Evolutionary conservation across 2,329 filamentous ascomycete genomes (phyloP).

Genomic region (Fusarium sp.): DNA sequence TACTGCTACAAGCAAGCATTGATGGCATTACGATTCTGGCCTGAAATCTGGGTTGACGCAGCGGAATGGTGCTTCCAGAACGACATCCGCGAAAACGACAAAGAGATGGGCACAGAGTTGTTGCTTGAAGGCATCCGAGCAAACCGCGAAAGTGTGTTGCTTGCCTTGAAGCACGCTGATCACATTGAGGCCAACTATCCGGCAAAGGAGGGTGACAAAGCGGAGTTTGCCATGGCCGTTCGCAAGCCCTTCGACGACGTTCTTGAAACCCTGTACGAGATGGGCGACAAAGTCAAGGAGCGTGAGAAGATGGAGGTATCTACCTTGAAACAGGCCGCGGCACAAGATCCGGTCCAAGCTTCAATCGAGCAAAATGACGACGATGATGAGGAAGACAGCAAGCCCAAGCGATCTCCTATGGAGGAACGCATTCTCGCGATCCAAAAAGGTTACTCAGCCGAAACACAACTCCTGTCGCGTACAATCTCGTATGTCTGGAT

Average conservation of each 20-base stretch:
- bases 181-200: slow-evolving; percentile 83
- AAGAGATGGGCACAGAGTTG: slow-evolving; percentile 75
- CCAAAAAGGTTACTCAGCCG: slow-evolving; percentile 74
- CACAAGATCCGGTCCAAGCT: slow-evolving; percentile 52
- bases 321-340: slow-evolving; percentile 65
- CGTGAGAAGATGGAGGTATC: slow-evolving; percentile 68
- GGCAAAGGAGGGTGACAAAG: slow-evolving; percentile 80
- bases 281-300: slow-evolving; percentile 78
- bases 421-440: slow-evolving; percentile 73
- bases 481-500: slow-evolving; percentile 96
- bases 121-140: slow-evolving; percentile 84
- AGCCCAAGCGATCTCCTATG: slow-evolving; percentile 64
- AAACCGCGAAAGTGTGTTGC: slow-evolving; percentile 91
- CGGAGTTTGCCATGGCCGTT: slow-evolving; percentile 80
- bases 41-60: slow-evolving; percentile 94
- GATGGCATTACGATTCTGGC: slow-evolving; percentile 94
- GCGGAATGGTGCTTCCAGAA: slow-evolving; percentile 92
- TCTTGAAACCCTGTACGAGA: slow-evolving; percentile 86
- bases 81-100: slow-evolving; percentile 70
- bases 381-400: slow-evolving; percentile 57
- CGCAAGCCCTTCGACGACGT: slow-evolving; percentile 86
- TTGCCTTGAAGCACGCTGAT: slow-evolving; percentile 91
- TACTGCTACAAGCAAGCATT: slow-evolving; percentile 94
- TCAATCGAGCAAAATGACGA: slow-evolving; percentile 62
- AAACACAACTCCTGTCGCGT: slow-evolving; percentile 80